phyloP scores from a whole-genome alignment of 1,284 basidiomycete genomes.

The Ceratobasidium sp. region DNA sequence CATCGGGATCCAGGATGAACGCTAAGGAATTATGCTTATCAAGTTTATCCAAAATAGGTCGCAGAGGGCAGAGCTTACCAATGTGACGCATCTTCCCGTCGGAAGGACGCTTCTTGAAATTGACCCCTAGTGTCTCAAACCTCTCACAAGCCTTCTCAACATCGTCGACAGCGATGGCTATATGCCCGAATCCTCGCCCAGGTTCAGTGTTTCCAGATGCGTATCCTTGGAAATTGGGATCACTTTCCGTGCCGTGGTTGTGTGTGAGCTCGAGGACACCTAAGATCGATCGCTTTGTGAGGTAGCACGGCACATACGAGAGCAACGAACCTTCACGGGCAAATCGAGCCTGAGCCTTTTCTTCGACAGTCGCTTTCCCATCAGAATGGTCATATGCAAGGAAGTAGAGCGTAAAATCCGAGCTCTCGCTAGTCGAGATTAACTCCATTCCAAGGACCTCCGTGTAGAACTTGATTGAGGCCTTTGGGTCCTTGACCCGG shows the following conservation, averaged over 20 bases:
- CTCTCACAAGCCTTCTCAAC: constrained; percentile 85
- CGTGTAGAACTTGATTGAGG: constrained; percentile 79
- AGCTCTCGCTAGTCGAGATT: constrained; percentile 58
- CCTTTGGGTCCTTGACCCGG: constrained; percentile 88
- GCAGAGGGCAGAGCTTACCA: constrained; percentile 2
- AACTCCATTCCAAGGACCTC: constrained; percentile 90
- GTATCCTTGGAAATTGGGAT: constrained; percentile 74
- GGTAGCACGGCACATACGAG: constrained; percentile 21
- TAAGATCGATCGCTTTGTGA: constrained; percentile 49
- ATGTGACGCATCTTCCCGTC: constrained; percentile 83
- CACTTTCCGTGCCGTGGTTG: constrained; percentile 89
- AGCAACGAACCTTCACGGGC: constrained; percentile 70
- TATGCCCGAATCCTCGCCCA: constrained; percentile 85
- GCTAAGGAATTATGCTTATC: constrained; percentile 64
- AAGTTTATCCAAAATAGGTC: neutral
- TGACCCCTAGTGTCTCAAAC: constrained; percentile 83
- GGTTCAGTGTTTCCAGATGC: constrained; percentile 86
- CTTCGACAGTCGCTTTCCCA: constrained; percentile 61
- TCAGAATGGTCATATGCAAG: constrained; percentile 75
- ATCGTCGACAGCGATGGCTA: constrained; percentile 86
- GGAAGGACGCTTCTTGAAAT: constrained; percentile 87
- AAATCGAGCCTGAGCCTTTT: constrained; percentile 62
- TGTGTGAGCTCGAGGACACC: constrained; percentile 88
- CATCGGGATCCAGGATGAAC: constrained; percentile 90
- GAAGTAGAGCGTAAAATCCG: constrained; percentile 82